Evolutionary conservation across 2,329 filamentous ascomycete genomes (phyloP).

Genomic region (Colletotrichum brevisporum): DNA sequence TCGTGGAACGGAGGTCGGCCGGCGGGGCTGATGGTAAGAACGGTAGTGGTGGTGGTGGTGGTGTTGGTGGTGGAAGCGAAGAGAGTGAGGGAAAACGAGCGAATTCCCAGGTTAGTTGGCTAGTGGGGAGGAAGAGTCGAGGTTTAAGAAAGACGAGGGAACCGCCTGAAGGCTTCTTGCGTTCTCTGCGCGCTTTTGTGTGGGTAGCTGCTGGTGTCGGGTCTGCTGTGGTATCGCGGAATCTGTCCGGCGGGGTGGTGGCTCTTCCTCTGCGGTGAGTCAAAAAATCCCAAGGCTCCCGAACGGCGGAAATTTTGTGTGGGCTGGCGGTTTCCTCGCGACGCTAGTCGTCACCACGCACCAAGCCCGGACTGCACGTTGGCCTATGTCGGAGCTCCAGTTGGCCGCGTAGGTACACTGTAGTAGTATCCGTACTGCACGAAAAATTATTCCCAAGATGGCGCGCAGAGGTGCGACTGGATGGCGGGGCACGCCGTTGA

Average conservation of each 20-base stretch:
- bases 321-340: slow-evolving; percentile 20
- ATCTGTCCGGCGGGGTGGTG: slow-evolving; percentile 28
- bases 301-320: slow-evolving; percentile 37
- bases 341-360: slow-evolving; percentile 21
- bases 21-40: neutral
- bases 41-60: neutral
- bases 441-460: neutral
- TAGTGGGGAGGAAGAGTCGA: slow-evolving; percentile 3
- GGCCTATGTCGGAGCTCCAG: slow-evolving; percentile 44
- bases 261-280: slow-evolving; percentile 35
- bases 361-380: slow-evolving; percentile 28
- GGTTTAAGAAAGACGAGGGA: slow-evolving; percentile 2
- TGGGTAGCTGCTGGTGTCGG: neutral
- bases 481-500: slow-evolving; percentile 44
- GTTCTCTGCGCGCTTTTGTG: slow-evolving; percentile 38
- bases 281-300: slow-evolving; percentile 20
- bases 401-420: slow-evolving; percentile 4
- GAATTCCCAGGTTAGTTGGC: slow-evolving; percentile 33
- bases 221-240: slow-evolving; percentile 5
- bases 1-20: slow-evolving; percentile 12
- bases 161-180: slow-evolving; percentile 8
- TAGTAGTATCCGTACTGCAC: neutral
- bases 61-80: slow-evolving; percentile 2
- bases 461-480: slow-evolving; percentile 15
- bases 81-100: slow-evolving; percentile 18